These are phyloP conservation scores for Leptomonas seymouri DNA, from an alignment of 208 protist species.

Conservation along the genomic window DNA sequence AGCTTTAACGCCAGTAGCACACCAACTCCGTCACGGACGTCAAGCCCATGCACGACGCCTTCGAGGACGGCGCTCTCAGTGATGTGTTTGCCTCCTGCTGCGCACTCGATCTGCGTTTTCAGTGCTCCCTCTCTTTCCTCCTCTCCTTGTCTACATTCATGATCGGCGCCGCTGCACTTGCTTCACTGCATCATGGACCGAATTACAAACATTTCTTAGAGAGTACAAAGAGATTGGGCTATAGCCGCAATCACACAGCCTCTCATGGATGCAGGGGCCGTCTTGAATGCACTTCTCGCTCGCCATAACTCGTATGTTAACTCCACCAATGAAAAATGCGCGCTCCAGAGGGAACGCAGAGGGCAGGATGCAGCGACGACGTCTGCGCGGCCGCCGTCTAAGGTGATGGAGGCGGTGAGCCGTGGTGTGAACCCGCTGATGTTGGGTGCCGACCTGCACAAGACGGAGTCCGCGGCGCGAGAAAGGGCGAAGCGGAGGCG, in stretches of 20 bases:
- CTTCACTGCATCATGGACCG: no score
- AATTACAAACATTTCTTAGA: no score
- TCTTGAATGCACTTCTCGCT: constrained; percentile 24
- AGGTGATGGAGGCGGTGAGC: constrained; percentile 25
- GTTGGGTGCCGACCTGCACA: constrained; percentile 11
- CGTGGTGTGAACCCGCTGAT: constrained; percentile 30
- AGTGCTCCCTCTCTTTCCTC: no score
- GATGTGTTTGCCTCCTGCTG: no score
- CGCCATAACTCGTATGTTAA: constrained; percentile 9
- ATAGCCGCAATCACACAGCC: not conserved
- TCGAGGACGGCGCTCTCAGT: no score
- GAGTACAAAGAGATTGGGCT: not conserved
- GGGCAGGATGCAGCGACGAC: not conserved
- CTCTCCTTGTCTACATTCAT: no score
- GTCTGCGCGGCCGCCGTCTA: constrained; percentile 17
- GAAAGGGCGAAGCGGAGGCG: constrained; percentile 21
- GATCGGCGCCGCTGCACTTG: no score
- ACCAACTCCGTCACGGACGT: no score
- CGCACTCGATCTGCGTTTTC: no score
- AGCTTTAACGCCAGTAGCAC: no score
- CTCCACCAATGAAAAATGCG: not conserved
- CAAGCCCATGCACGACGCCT: no score
- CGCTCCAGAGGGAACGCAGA: not conserved
- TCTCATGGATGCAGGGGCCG: constrained; percentile 19
- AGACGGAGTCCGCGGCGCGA: constrained; percentile 14